Percentiles rank a stretch among this genome's conserved stretches.
Conservation (phyloP, 2,329 filamentous ascomycete species). For the Exophiala sideris region DNA sequence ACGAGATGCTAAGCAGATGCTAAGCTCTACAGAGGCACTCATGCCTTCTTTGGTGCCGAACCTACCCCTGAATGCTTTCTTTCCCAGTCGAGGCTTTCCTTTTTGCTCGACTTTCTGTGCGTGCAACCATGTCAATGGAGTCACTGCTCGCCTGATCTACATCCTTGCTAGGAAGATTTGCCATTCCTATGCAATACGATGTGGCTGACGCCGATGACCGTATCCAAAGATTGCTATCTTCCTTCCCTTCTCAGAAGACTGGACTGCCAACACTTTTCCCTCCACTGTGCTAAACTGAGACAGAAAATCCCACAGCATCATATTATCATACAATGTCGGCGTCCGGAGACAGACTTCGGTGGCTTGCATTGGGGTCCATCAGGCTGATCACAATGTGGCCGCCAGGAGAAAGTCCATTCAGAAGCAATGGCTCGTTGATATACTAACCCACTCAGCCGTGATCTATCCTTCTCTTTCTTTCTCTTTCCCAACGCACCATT, state of each 20-base stretch:
- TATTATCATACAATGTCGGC: not conserved
- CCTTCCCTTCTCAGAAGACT: not conserved
- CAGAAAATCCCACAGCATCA: constrained; percentile 6
- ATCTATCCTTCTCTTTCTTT: not conserved
- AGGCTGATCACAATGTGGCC: constrained; percentile 8
- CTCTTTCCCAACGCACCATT: constrained; percentile 7
- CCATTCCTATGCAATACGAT: not conserved
- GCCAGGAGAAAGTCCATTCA: not conserved
- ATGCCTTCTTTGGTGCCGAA: not conserved
- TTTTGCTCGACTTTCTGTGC: not conserved
- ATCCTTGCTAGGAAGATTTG: not conserved
- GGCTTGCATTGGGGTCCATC: constrained; percentile 7
- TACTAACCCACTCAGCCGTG: constrained; percentile 2
- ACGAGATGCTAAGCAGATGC: constrained; percentile 1
- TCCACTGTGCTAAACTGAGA: constrained; percentile 20
- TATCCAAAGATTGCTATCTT: constrained; percentile 16
- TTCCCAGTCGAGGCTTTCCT: not conserved
- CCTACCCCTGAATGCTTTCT: constrained; percentile 11
- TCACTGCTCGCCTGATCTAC: too few relatives aligned
- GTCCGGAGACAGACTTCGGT: constrained; percentile 1
- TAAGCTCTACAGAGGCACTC: not conserved
- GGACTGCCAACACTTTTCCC: not conserved
- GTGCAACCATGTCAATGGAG: too few relatives aligned
- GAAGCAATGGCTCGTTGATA: constrained; percentile 8
- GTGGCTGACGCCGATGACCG: constrained; percentile 3